Conservation (phyloP, 2,329 filamentous ascomycete species). For the Colletotrichum sp. region DNA sequence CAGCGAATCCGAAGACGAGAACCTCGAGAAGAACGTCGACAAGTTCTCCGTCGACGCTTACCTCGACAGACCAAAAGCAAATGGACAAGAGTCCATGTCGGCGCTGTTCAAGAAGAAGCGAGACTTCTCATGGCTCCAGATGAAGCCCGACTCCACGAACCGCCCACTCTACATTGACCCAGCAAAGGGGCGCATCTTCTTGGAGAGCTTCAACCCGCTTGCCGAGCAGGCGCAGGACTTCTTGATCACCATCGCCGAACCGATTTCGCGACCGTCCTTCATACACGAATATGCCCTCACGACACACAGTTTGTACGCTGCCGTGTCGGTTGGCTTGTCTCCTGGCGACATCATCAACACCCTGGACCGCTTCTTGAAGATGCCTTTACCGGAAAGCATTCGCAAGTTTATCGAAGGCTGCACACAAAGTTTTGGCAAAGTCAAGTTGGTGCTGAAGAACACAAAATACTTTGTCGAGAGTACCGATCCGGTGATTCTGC, state of each 20-base stretch:
- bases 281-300: slow-evolving; percentile 95
- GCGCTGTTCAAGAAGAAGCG: slow-evolving; percentile 42
- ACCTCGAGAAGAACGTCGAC: slow-evolving; percentile 63
- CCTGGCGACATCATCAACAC: slow-evolving; percentile 90
- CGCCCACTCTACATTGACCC: slow-evolving; percentile 95
- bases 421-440: slow-evolving; percentile 91
- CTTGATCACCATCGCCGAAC: slow-evolving; percentile 93
- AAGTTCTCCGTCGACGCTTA: slow-evolving; percentile 62
- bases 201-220: slow-evolving; percentile 92
- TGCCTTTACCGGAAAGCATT: slow-evolving; percentile 81
- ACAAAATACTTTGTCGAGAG: slow-evolving; percentile 96
- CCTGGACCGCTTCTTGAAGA: slow-evolving; percentile 88
- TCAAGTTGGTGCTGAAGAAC: slow-evolving; percentile 92
- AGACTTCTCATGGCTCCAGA: slow-evolving; percentile 81
- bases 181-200: slow-evolving; percentile 81
- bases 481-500: slow-evolving; percentile 83
- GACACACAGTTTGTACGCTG: slow-evolving; percentile 91
- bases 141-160: slow-evolving; percentile 89
- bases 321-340: slow-evolving; percentile 91
- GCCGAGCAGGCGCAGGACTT: slow-evolving; percentile 91
- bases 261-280: slow-evolving; percentile 85
- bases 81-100: slow-evolving; percentile 7
- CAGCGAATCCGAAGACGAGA: slow-evolving; percentile 52
- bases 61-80: slow-evolving; percentile 26
- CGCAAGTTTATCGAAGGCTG: slow-evolving; percentile 78